Evolutionary conservation across 306 rosid species (phyloP).

Genomic region (Begonia loranthoides): DNA sequence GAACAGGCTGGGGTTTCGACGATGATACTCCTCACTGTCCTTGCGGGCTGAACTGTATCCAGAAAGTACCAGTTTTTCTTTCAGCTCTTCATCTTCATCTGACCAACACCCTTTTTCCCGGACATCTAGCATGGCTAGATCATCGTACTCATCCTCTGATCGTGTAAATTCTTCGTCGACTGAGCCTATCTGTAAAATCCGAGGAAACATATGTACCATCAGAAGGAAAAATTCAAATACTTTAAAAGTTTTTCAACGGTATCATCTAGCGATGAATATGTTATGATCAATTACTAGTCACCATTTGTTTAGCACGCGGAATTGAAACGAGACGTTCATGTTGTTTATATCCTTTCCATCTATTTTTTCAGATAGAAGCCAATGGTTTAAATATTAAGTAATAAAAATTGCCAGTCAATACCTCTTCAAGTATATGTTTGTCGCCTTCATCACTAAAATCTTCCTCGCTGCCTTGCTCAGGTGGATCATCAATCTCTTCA

Average conservation of each 20-base stretch:
- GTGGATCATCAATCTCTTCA: constrained; percentile 76
- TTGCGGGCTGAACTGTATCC: constrained; percentile 16
- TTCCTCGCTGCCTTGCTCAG: constrained; percentile 51
- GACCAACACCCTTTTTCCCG: constrained; percentile 44
- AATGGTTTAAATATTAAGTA: not conserved
- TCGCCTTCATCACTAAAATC: constrained; percentile 61
- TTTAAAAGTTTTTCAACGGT: not conserved
- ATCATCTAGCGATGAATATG: too few species aligned
- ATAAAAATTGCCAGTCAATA: constrained; percentile 8
- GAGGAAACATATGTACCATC: not conserved
- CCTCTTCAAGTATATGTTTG: constrained; percentile 58
- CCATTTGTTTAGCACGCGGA: too few species aligned
- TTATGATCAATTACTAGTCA: too few species aligned
- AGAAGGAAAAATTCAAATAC: not conserved
- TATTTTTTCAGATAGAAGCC: too few species aligned
- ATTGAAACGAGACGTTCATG: too few species aligned
- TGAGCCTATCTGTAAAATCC: constrained; percentile 50
- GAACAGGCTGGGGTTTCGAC: constrained; percentile 39
- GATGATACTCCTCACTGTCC: constrained; percentile 23
- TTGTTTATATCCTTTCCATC: too few species aligned
- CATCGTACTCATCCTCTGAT: constrained; percentile 93
- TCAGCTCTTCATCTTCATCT: constrained; percentile 33
- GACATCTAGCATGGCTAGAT: constrained; percentile 69
- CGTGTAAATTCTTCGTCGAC: constrained; percentile 92
- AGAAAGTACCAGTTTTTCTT: constrained; percentile 12